Base-by-base conservation (phyloP, 1,284 basidiomycete species). In the Wolfiporia cocos region DNA sequence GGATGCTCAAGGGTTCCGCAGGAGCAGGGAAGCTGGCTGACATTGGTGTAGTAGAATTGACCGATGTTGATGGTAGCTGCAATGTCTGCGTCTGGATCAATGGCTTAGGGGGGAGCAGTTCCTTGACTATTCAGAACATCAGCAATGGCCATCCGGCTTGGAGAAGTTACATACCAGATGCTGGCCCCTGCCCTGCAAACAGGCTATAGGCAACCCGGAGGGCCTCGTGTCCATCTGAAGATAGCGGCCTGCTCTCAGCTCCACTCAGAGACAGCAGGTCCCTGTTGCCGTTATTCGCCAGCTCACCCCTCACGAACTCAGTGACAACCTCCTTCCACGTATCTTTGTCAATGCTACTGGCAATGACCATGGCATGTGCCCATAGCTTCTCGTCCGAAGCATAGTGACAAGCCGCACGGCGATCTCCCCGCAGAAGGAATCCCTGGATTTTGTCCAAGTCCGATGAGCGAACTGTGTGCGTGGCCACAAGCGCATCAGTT, bases 351-450 rank as follows among this genome's bases (percentile, higher is more conserved):
- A 98, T 77, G 42, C 89, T 87, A 57, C 90, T 94, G 6, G 96
- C 84, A 48, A 99, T 94, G 36, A 98, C 69, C 76, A 99, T 81
- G 1, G 96, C 96, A 62, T 99, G 96, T 1, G 92, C 83, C 93
- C 94, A 99, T 22, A 99, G 67, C 53, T 79, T 85, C 59, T 93
- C 78, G 46, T 92, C 83, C 21, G 92, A 71, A 3, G 96, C 95
- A 57, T 84, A 92, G 44, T 85, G 81, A 54, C 92, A 92, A 1
- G 96, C 96, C 49, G 86, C 80, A 20, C 80, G 78, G 43, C 90
- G 85, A 51, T 97, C 83, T 12, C 96, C 96, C 34, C 79, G 74
- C 6, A 92, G 64, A 10, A 97, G 71, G 43, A 90, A 76, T 22
- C 76, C 74, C 48, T 92, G 83, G 42, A 97, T 84, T 55, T 81